phyloP scores from a whole-genome alignment of 306 rosid genomes.

The Quercus berberidifolia region DNA sequence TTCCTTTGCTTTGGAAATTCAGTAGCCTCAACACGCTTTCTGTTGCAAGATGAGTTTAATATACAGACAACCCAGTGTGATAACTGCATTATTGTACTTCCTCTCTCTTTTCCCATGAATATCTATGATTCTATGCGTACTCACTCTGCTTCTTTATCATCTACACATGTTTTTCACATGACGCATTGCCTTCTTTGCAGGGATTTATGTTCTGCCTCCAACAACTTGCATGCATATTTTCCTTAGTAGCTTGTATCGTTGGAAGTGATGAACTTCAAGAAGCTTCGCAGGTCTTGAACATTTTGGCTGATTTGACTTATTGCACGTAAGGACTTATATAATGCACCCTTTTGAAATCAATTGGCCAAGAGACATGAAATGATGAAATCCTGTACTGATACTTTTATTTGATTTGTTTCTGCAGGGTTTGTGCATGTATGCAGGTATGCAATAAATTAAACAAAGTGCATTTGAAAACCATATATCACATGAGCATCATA shows the following conservation, averaged over 20 bases:
- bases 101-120: slow-evolving; percentile 19
- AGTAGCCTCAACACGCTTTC: slow-evolving; percentile 87
- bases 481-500: not conserved
- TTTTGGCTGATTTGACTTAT: slow-evolving; percentile 63
- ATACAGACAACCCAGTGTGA: slow-evolving; percentile 87
- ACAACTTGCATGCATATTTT: slow-evolving; percentile 84
- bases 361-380: not conserved
- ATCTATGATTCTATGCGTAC: not conserved
- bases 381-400: slow-evolving; percentile 10
- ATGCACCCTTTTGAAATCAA: not conserved
- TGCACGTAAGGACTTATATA: slow-evolving; percentile 64
- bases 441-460: slow-evolving; percentile 45
- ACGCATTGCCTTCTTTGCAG: slow-evolving; percentile 22
- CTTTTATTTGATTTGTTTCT: slow-evolving; percentile 16
- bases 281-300: slow-evolving; percentile 64
- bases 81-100: slow-evolving; percentile 80
- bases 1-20: slow-evolving; percentile 77
- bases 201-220: slow-evolving; percentile 76
- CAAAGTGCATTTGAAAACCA: not conserved
- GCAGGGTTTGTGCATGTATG: slow-evolving; percentile 93
- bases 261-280: slow-evolving; percentile 67
- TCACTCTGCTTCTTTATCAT: not conserved
- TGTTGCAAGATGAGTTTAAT: slow-evolving; percentile 90
- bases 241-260: slow-evolving; percentile 67
- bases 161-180: not conserved